These are phyloP conservation scores for Arachis stenosperma DNA, from an alignment of 306 rosid genomes.

Conservation along the genomic window DNA sequence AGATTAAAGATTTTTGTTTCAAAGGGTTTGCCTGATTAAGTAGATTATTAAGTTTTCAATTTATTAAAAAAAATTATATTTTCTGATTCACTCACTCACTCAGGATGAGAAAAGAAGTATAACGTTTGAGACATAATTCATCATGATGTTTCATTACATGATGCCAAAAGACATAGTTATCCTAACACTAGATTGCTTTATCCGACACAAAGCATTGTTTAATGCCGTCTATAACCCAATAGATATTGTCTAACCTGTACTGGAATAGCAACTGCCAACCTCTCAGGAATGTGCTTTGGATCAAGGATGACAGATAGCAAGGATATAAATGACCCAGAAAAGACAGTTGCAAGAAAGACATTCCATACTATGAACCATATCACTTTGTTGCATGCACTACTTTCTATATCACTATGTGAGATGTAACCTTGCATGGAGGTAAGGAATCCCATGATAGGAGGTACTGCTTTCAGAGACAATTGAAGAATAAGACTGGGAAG, in stretches of 20 bases:
- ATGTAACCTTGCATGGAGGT: slow-evolving; percentile 92
- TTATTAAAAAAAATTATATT: too few species aligned
- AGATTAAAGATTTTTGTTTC: too few species aligned
- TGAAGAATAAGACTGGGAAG: slow-evolving; percentile 96
- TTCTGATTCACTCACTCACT: too few species aligned
- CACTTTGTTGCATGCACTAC: slow-evolving; percentile 86
- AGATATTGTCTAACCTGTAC: slow-evolving; percentile 72
- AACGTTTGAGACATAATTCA: background rate
- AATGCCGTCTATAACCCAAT: background rate
- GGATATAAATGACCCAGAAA: too few species aligned
- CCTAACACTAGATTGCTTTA: slow-evolving; percentile 6
- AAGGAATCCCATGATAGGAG: slow-evolving; percentile 84
- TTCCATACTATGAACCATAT: slow-evolving; percentile 96
- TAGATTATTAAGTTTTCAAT: too few species aligned
- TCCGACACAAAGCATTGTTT: slow-evolving; percentile 7
- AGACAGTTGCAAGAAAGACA: slow-evolving; percentile 82
- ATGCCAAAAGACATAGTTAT: background rate
- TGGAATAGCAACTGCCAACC: slow-evolving; percentile 79
- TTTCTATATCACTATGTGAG: slow-evolving; percentile 76
- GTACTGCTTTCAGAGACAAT: slow-evolving; percentile 74
- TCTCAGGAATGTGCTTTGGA: slow-evolving; percentile 70
- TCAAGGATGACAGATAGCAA: slow-evolving; percentile 75
- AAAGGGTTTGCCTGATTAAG: too few species aligned
- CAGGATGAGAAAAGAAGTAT: too few species aligned
- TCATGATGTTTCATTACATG: slow-evolving; percentile 15